Evolutionary conservation across 768 basidiomycete genomes (phyloP).

Genomic region (Atractiella rhizophila): DNA sequence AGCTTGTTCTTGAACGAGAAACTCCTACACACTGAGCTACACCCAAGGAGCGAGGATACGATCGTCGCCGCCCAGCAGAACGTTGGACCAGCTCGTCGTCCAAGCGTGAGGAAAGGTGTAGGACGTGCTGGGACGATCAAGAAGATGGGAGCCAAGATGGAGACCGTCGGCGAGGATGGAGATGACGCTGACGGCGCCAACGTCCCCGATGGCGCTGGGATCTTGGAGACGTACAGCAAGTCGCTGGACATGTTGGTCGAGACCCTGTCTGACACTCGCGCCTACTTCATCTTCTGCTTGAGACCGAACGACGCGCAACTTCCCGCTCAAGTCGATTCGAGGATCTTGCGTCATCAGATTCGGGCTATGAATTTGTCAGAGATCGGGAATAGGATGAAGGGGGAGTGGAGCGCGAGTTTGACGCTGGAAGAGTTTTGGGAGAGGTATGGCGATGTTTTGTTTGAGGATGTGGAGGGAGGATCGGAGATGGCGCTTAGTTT

Average conservation of each 20-base stretch:
- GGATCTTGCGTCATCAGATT: slow-evolving; percentile 77
- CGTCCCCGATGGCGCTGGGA: slow-evolving; percentile 29
- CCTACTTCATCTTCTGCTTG: slow-evolving; percentile 77
- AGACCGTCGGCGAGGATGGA: slow-evolving; percentile 26
- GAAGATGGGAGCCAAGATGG: slow-evolving; percentile 1
- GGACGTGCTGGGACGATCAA: slow-evolving; percentile 21
- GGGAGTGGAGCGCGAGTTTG: slow-evolving; percentile 36
- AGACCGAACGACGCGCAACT: slow-evolving; percentile 88
- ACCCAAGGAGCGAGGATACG: slow-evolving; percentile 78
- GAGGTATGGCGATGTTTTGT: slow-evolving; percentile 47
- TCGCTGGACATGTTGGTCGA: slow-evolving; percentile 68
- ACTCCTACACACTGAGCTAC: slow-evolving; percentile 67
- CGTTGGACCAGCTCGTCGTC: slow-evolving; percentile 14
- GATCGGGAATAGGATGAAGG: slow-evolving; percentile 40
- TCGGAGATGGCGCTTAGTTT: slow-evolving; percentile 5
- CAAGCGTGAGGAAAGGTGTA: slow-evolving; percentile 16
- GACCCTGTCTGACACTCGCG: slow-evolving; percentile 64
- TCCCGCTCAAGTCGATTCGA: slow-evolving; percentile 75
- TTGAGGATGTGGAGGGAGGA: slow-evolving; percentile 1
- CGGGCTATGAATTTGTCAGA: slow-evolving; percentile 53
- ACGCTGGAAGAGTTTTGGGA: slow-evolving; percentile 63
- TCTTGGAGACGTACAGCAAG: slow-evolving; percentile 63
- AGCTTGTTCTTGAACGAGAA: slow-evolving; percentile 67
- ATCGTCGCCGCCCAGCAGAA: slow-evolving; percentile 84
- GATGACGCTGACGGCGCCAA: slow-evolving; percentile 20